These are phyloP conservation scores for Kodamaea kaohsiungensis DNA, from an alignment of 805 yeast species.

Conservation along the genomic window DNA sequence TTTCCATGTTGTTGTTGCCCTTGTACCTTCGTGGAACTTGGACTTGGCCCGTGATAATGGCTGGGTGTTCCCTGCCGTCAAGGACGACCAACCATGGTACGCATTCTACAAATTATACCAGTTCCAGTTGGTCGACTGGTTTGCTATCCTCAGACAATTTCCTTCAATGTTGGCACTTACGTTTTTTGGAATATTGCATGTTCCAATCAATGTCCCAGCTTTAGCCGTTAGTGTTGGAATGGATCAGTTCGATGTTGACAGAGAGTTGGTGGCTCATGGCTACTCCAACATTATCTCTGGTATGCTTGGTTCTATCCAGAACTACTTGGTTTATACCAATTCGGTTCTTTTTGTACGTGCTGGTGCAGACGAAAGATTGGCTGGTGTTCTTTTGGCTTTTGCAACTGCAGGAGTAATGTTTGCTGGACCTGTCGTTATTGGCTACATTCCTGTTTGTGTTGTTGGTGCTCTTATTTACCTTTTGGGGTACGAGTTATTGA, in stretches of 20 bases:
- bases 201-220: slow-evolving; percentile 97
- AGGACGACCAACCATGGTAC: slow-evolving; percentile 82
- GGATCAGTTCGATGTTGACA: slow-evolving; percentile 86
- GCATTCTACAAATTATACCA: slow-evolving; percentile 75
- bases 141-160: slow-evolving; percentile 59
- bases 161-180: slow-evolving; percentile 97
- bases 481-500: slow-evolving; percentile 84
- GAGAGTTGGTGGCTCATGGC: slow-evolving; percentile 95
- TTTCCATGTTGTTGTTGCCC: slow-evolving; percentile 67
- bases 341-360: slow-evolving; percentile 88
- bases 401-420: slow-evolving; percentile 82
- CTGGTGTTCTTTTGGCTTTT: slow-evolving; percentile 85
- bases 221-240: slow-evolving; percentile 86
- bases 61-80: slow-evolving; percentile 78
- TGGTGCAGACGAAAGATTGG: slow-evolving; percentile 87
- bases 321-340: slow-evolving; percentile 93
- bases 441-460: slow-evolving; percentile 92
- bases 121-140: slow-evolving; percentile 74
- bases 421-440: slow-evolving; percentile 89
- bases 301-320: slow-evolving; percentile 82
- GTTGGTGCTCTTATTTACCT: slow-evolving; percentile 91
- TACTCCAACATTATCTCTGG: slow-evolving; percentile 87
- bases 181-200: slow-evolving; percentile 93
- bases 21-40: slow-evolving; percentile 67
- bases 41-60: slow-evolving; percentile 66